phyloP scores from a whole-genome alignment of 495 filamentous ascomycete genomes.

The Jackrogersella multiformis region DNA sequence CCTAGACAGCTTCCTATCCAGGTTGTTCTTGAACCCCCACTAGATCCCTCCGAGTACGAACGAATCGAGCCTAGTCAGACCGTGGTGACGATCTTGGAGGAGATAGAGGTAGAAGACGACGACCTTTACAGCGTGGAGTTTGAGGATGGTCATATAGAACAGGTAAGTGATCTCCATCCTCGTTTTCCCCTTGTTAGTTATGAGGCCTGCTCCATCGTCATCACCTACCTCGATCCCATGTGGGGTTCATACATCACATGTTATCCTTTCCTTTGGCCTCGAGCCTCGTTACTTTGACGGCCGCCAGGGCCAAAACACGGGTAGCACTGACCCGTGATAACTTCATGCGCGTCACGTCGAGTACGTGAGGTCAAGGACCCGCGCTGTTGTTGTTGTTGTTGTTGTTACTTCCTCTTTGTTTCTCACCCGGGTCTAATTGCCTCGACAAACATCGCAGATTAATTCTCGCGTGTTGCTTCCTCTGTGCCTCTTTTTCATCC shows the following conservation, averaged over 20 bases:
- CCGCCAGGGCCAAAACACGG: neutral
- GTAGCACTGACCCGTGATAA: neutral
- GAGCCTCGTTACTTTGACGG: neutral
- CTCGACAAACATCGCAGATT: too few species aligned
- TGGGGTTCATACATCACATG: neutral
- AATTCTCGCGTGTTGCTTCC: neutral
- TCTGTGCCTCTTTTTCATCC: neutral
- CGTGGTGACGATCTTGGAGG: constrained; percentile 26
- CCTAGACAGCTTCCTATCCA: constrained; percentile 20
- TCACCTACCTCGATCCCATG: neutral
- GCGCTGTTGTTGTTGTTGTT: too few species aligned
- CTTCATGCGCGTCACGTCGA: too few species aligned
- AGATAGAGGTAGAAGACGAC: constrained; percentile 27
- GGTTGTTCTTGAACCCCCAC: constrained; percentile 34
- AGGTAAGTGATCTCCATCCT: constrained; percentile 35
- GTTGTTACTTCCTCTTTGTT: too few species aligned
- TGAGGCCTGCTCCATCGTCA: neutral
- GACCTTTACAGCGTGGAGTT: constrained; percentile 44
- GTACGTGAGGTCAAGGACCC: neutral
- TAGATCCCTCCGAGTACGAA: constrained; percentile 32
- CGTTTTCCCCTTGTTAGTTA: neutral
- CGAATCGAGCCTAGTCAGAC: constrained; percentile 26
- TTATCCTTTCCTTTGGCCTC: neutral
- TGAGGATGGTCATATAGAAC: constrained; percentile 38
- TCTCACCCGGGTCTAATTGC: too few species aligned